These are phyloP conservation scores for Oidium heveae DNA, from an alignment of 2,329 filamentous ascomycete species.

Conservation along the genomic window DNA sequence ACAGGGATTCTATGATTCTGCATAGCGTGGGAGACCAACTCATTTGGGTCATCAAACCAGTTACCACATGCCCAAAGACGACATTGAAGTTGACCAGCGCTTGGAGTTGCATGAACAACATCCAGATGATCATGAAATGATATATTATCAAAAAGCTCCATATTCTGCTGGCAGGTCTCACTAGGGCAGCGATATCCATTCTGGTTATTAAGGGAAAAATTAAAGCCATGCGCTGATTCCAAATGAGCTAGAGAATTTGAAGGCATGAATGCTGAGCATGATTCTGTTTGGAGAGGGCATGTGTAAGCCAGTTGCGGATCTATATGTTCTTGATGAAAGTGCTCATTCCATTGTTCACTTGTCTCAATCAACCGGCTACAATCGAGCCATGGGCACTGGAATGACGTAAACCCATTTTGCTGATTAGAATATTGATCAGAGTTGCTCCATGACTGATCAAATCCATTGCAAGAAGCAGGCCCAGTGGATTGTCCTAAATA, in stretches of 20 bases:
- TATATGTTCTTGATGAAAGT: constrained; percentile 11
- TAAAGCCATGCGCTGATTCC: constrained; percentile 9
- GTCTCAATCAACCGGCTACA: constrained; percentile 8
- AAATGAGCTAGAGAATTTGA: constrained; percentile 11
- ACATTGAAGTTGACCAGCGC: constrained; percentile 9
- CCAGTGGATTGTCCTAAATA: not conserved
- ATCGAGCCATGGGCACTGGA: constrained; percentile 10
- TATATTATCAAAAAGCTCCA: constrained; percentile 7
- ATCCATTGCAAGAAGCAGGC: not conserved
- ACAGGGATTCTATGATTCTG: constrained; percentile 7
- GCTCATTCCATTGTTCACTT: constrained; percentile 7
- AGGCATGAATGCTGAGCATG: constrained; percentile 6
- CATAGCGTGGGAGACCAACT: constrained; percentile 10
- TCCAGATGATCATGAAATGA: constrained; percentile 12
- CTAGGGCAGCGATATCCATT: constrained; percentile 10
- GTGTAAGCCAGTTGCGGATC: constrained; percentile 11
- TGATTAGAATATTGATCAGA: not conserved
- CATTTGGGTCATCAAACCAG: constrained; percentile 7
- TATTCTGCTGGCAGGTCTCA: constrained; percentile 6
- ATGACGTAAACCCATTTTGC: not conserved
- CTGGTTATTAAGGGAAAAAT: constrained; percentile 6
- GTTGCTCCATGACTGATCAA: not conserved
- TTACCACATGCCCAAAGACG: constrained; percentile 8
- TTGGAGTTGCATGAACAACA: constrained; percentile 10
- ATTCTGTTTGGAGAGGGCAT: constrained; percentile 9